Conservation (phyloP, 345 rosid species). For the Eutrema japonicum region DNA sequence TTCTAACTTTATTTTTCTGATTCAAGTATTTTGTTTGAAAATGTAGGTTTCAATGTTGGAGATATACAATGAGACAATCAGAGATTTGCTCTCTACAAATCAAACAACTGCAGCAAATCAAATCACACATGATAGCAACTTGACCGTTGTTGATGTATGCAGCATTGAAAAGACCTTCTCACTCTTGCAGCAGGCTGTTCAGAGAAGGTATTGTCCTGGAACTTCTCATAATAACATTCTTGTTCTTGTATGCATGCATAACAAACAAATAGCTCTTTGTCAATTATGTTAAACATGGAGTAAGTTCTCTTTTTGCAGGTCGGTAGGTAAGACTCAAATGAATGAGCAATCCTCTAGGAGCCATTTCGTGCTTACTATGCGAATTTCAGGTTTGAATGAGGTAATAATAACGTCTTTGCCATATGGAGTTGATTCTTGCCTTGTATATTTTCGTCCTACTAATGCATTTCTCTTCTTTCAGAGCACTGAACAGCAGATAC, state of each 20-base stretch:
- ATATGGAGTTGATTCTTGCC: background rate
- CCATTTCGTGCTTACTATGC: conserved; percentile 79
- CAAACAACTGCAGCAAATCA: conserved; percentile 46
- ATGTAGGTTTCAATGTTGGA: conserved; percentile 65
- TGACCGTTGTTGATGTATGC: conserved; percentile 78
- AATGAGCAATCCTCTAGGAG: conserved; percentile 75
- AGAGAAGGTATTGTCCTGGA: conserved; percentile 59
- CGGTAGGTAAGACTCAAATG: conserved; percentile 88
- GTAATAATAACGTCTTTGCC: conserved; percentile 38
- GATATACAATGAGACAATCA: conserved; percentile 85
- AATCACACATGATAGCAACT: conserved; percentile 79
- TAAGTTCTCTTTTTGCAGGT: conserved; percentile 47
- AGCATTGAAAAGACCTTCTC: conserved; percentile 70
- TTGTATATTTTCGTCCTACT: background rate
- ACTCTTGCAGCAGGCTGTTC: conserved; percentile 82
- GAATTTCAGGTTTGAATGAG: conserved; percentile 81
- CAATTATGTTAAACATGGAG: background rate
- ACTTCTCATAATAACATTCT: background rate
- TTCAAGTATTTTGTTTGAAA: background rate
- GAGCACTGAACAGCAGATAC: conserved; percentile 83
- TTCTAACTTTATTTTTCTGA: conserved; percentile 45
- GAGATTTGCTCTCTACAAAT: conserved; percentile 65
- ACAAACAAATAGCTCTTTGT: background rate
- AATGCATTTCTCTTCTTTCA: conserved; percentile 32
- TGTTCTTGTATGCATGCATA: background rate